phyloP scores from a whole-genome alignment of 495 filamentous ascomycete genomes.

The Pseudoneurospora amorphoporcata region DNA sequence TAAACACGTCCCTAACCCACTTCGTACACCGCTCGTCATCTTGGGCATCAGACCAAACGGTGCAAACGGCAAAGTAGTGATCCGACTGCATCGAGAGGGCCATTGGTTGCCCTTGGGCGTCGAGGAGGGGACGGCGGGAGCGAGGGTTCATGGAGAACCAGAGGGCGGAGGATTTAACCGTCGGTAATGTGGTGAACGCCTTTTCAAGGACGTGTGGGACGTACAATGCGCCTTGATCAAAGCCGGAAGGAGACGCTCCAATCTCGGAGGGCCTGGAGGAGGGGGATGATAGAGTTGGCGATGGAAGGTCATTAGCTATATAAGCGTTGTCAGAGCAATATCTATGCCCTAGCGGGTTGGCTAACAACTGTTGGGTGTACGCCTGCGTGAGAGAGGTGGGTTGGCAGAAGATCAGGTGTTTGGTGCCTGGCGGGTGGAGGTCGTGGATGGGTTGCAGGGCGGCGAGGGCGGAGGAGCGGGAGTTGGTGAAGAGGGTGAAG shows the following conservation, averaged over 20 bases:
- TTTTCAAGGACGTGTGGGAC: slow-evolving; percentile 31
- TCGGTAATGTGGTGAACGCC: slow-evolving; percentile 35
- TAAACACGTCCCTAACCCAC: slow-evolving; percentile 36
- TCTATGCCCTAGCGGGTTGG: slow-evolving; percentile 34
- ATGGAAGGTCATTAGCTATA: slow-evolving; percentile 22
- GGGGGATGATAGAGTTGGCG: slow-evolving; percentile 11
- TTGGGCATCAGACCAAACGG: slow-evolving; percentile 36
- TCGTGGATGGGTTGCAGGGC: slow-evolving; percentile 28
- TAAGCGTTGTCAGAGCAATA: slow-evolving; percentile 44
- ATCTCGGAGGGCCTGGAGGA: background rate
- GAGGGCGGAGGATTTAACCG: slow-evolving; percentile 29
- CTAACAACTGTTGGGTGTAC: slow-evolving; percentile 28
- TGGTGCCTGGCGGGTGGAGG: slow-evolving; percentile 24
- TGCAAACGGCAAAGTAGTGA: slow-evolving; percentile 45
- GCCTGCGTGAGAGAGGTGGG: slow-evolving; percentile 30
- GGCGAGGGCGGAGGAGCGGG: slow-evolving; percentile 17
- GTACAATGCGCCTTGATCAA: background rate
- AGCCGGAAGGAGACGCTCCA: background rate
- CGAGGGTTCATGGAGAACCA: slow-evolving; percentile 42
- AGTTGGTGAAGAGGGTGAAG: slow-evolving; percentile 33
- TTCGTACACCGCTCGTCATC: slow-evolving; percentile 30
- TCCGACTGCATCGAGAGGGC: slow-evolving; percentile 41
- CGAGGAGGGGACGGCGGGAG: slow-evolving; percentile 20
- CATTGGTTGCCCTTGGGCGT: slow-evolving; percentile 28
- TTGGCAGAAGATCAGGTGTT: slow-evolving; percentile 23